Evolutionary conservation across 495 filamentous ascomycete species (phyloP), one percentile per base, ranked within the genome.

Genomic region (Xylaria acuta): DNA sequence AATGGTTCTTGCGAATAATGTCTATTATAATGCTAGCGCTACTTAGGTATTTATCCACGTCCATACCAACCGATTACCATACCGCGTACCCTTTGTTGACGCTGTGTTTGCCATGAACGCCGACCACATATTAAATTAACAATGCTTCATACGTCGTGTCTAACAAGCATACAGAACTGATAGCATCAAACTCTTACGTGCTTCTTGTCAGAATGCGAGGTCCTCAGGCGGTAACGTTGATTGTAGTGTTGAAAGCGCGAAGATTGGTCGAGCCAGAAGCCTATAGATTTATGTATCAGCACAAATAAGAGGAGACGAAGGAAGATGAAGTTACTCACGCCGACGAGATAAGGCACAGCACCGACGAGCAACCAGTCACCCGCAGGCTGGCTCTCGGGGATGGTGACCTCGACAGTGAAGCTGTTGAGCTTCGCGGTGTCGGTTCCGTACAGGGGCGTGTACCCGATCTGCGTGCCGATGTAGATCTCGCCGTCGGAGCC

Each of bases 291-390:
- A 71, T 76, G 14, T 22, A 49, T 67, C 9, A 51, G 58, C 30
- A 30, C 9, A 5, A 30, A 32, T 34, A 40, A 45, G 22, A 5
- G 62, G 34, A 53, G 56, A 43, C 1, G 11, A 64, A 43, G 27
- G 8, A 38, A 64, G 38, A 64, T 5, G 20, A 30, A 43, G 38
- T 3, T 30, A 45, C 77, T 75, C 60, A 79, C 77, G 51, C 77
- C 77, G 68, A 79, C 77, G 49, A 79, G 77, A 18, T 71, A 79
- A 20, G 77, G 77, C 60, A 79, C 71, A 7, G 75, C 86, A 32
- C 83, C 86, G 45, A 85, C 80, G 25, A 88, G 79, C 14, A 87
- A 77, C 75, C 86, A 88, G 73, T 87, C 80, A 56, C 86, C 86
- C 5, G 84, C 34, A 11, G 78, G 36, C 58, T 86, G 74, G 77